phyloP scores from a whole-genome alignment of 2,329 filamentous ascomycete species.

The Ceratocystis smalleyi region DNA sequence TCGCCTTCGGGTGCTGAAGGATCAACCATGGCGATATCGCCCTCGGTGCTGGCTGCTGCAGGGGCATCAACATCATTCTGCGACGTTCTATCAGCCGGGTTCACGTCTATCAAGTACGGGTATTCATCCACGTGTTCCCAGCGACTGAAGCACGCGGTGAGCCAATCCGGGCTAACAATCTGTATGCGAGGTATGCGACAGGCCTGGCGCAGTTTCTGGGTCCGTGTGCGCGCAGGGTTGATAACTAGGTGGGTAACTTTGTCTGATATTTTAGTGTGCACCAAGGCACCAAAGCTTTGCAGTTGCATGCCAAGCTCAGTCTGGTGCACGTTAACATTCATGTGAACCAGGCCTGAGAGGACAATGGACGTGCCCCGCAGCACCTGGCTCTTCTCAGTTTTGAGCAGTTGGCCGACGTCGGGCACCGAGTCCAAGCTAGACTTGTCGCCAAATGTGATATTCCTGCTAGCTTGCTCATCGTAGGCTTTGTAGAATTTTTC shows the following conservation, averaged over 20 bases:
- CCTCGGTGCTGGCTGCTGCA: constrained; percentile 21
- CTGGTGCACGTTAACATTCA: constrained; percentile 60
- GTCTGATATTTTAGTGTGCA: constrained; percentile 40
- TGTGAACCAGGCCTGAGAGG: constrained; percentile 76
- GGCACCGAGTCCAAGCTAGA: constrained; percentile 41
- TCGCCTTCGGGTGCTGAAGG: constrained; percentile 22
- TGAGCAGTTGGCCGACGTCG: constrained; percentile 74
- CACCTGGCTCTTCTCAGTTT: constrained; percentile 60
- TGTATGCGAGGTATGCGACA: constrained; percentile 65
- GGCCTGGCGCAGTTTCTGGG: constrained; percentile 80
- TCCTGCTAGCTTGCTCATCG: constrained; percentile 29
- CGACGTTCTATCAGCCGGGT: constrained; percentile 44
- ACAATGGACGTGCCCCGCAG: constrained; percentile 65
- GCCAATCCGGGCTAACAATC: constrained; percentile 85
- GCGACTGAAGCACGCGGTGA: constrained; percentile 66
- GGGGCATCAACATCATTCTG: constrained; percentile 18
- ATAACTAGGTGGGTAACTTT: constrained; percentile 62
- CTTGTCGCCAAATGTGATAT: background rate
- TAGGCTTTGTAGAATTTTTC: constrained; percentile 70
- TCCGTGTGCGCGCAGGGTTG: constrained; percentile 55
- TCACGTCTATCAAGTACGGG: constrained; percentile 61
- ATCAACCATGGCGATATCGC: constrained; percentile 19
- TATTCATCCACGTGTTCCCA: constrained; percentile 70
- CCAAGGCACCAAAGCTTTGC: constrained; percentile 63
- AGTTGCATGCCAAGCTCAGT: constrained; percentile 83